These are phyloP conservation scores for Cenchrus fungigraminus DNA, from an alignment of 176 grass and related monocot genomes.

Conservation along the genomic window DNA sequence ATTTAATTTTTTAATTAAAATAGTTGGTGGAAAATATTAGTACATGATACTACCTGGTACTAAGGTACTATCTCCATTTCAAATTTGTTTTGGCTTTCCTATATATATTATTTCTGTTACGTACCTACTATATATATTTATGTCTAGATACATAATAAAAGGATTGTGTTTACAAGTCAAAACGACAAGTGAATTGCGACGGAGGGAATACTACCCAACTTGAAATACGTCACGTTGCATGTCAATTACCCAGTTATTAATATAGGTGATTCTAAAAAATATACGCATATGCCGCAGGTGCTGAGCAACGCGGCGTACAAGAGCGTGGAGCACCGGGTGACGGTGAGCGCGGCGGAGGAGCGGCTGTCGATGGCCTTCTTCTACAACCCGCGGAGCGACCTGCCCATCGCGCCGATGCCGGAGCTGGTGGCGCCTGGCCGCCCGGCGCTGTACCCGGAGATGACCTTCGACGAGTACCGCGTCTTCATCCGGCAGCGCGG, in stretches of 20 bases:
- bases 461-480: slow-evolving; percentile 86
- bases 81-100: too few species aligned
- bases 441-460: slow-evolving; percentile 64
- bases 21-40: too few species aligned
- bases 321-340: slow-evolving; percentile 87
- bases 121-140: too few species aligned
- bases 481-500: slow-evolving; percentile 62
- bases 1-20: too few species aligned
- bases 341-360: slow-evolving; percentile 55
- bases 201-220: too few species aligned
- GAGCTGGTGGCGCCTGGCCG: slow-evolving; percentile 53
- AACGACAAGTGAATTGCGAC: too few species aligned
- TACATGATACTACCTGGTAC: too few species aligned
- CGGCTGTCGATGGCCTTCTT: slow-evolving; percentile 84
- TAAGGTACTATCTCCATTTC: too few species aligned
- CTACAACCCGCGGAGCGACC: slow-evolving; percentile 83
- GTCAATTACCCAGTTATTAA: not conserved
- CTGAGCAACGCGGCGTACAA: slow-evolving; percentile 79
- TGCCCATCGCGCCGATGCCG: slow-evolving; percentile 55
- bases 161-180: too few species aligned
- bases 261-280: too few species aligned
- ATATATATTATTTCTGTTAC: too few species aligned
- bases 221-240: not conserved
- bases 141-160: too few species aligned
- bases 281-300: slow-evolving; percentile 41